Percentiles rank a stretch among this genome's conserved stretches.
phyloP scores from a whole-genome alignment of 1,284 basidiomycete species.

The Abortiporus biennis region DNA sequence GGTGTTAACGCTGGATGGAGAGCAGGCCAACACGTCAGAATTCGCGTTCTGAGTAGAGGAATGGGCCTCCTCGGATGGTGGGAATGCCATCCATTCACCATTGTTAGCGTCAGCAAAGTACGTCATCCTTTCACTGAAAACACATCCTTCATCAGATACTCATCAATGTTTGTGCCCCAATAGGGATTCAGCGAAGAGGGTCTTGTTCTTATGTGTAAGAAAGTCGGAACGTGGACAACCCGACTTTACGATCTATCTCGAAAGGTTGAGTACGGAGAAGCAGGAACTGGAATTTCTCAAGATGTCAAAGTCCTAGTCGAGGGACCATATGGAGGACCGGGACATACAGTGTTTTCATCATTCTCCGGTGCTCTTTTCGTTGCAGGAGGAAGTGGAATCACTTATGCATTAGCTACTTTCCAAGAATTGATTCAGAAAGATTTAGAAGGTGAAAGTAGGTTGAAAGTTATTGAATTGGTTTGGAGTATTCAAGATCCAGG shows the following conservation, averaged over 20 bases:
- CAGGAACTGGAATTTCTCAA: constrained; percentile 31
- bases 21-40: constrained; percentile 74
- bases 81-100: constrained; percentile 75
- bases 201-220: constrained; percentile 57
- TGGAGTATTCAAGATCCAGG: constrained; percentile 62
- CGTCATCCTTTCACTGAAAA: background rate
- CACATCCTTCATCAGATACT: no score
- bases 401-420: constrained; percentile 56
- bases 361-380: constrained; percentile 66
- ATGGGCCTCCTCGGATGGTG: constrained; percentile 56
- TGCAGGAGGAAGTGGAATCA: constrained; percentile 69
- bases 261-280: constrained; percentile 24
- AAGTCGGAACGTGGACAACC: constrained; percentile 59
- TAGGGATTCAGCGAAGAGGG: constrained; percentile 34
- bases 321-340: constrained; percentile 70
- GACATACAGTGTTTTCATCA: constrained; percentile 51
- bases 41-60: constrained; percentile 54
- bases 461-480: constrained; percentile 57
- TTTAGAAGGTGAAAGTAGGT: constrained; percentile 40
- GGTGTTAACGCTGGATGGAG: constrained; percentile 71
- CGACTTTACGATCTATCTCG: constrained; percentile 52
- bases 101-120: constrained; percentile 41
- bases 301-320: constrained; percentile 58
- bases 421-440: constrained; percentile 63
- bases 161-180: background rate